These are phyloP conservation scores for Groenewaldozyma auringiensis DNA, from an alignment of 1,139 yeast species.

Conservation along the genomic window DNA sequence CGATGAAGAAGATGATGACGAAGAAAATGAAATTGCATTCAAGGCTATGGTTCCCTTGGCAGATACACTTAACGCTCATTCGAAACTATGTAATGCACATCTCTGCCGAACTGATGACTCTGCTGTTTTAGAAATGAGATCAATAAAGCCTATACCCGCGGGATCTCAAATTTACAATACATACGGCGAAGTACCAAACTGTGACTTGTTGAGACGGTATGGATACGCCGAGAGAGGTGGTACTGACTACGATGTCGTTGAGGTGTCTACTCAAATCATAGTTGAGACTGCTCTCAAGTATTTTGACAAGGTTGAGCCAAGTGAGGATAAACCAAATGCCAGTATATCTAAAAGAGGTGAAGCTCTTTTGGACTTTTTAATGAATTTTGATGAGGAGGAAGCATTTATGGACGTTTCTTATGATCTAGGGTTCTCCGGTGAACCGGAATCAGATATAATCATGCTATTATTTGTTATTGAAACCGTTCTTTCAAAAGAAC, in stretches of 20 bases:
- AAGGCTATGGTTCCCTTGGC: conserved; percentile 94
- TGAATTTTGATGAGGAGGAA: conserved; percentile 17
- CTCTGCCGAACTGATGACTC: conserved; percentile 36
- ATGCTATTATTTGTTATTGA: conserved; percentile 12
- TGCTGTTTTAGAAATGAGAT: conserved; percentile 53
- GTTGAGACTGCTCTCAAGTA: conserved; percentile 13
- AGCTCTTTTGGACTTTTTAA: neutral
- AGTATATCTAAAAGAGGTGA: conserved; percentile 14
- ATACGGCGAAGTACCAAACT: conserved; percentile 84
- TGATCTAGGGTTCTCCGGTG: conserved; percentile 24
- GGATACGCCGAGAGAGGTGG: conserved; percentile 81
- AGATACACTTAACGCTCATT: conserved; percentile 82
- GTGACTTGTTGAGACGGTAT: conserved; percentile 79
- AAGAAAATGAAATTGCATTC: conserved; percentile 40
- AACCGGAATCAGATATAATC: conserved; percentile 19
- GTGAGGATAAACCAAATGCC: conserved; percentile 10
- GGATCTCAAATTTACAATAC: conserved; percentile 81
- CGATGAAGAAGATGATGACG: conserved; percentile 33
- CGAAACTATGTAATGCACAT: conserved; percentile 69
- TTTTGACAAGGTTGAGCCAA: neutral
- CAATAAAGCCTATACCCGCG: conserved; percentile 50
- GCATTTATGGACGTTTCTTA: conserved; percentile 25
- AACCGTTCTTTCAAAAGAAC: neutral
- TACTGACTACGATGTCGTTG: conserved; percentile 76
- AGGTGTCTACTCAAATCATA: conserved; percentile 35